Evolutionary conservation across 2,329 filamentous ascomycete genomes (phyloP), one percentile per base, ranked within the genome.

Genomic region (Penicillium expansum): DNA sequence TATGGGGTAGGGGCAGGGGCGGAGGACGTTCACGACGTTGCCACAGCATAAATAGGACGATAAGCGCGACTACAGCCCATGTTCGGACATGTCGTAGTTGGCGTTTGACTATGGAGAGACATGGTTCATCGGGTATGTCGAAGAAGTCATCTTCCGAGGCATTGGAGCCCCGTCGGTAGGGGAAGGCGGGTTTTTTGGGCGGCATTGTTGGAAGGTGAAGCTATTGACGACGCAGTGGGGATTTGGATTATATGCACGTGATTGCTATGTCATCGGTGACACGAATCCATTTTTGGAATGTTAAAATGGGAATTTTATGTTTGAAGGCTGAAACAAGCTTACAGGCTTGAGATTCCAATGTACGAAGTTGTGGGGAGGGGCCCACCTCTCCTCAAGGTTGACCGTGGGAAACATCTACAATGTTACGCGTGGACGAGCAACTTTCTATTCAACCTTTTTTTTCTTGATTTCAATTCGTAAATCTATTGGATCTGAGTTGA

Each of bases 121-220:
- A 59, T 5, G 70, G 59, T 53, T 73, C 71, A 29, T 73, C 71
- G n/a, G 69, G 67, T 37, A 73, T 71, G 35, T 73, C 71, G 53
- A 73, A 73, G 57, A 73, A 73, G 51, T 73, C 71, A 18, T 63
- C 60, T 53, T 73, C 71, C 24, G 69, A 73, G 50, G 66, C 59
- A 43, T 59, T 60, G n/a, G 71, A 73, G 45, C 60, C 65, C 56
- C 70, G 62, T 35, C 71, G 70, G 30, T 64, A 62, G 24, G 66
- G 69, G 18, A 69, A 61, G 39, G 52, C 38, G 14, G 56, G 35
- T 29, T 30, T 57, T 42, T 61, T 62, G 38, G 51, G 41, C 20
- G 59, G 47, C 56, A 62, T 63, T 33, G 48, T 52, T 56, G 18
- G 22, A 37, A n/a, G n/a, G 27, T 39, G 48, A 52, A 56, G 39